These are phyloP conservation scores for Globisporangium mamillatum DNA, from an alignment of 352 stramenopile genomes.

Conservation along the genomic window DNA sequence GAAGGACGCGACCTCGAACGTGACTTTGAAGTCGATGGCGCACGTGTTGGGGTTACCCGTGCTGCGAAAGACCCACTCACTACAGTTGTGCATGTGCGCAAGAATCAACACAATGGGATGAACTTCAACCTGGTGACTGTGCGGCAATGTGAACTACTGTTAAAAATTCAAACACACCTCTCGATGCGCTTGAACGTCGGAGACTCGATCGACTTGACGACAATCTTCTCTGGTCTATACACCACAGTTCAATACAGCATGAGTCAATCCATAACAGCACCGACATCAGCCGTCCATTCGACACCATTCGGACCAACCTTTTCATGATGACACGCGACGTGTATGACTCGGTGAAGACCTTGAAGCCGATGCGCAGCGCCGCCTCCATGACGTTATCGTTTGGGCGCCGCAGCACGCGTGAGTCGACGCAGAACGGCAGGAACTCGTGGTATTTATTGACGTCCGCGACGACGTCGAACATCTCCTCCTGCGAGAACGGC, in stretches of 20 bases:
- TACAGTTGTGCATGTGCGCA: conserved; percentile 11
- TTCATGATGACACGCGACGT: conserved; percentile 82
- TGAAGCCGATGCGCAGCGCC: conserved; percentile 66
- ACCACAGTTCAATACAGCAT: neutral
- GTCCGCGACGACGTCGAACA: conserved; percentile 81
- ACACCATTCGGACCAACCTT: conserved; percentile 22
- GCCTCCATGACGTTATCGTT: conserved; percentile 84
- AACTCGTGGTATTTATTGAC: conserved; percentile 74
- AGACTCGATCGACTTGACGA: conserved; percentile 75
- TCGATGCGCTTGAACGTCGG: conserved; percentile 87
- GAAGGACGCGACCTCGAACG: conserved; percentile 78
- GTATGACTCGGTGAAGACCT: conserved; percentile 84
- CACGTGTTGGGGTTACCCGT: conserved; percentile 51
- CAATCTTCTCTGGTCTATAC: conserved; percentile 62
- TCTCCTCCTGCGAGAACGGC: conserved; percentile 69
- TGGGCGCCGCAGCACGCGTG: conserved; percentile 57
- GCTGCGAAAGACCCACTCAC: conserved; percentile 70
- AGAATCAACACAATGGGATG: neutral
- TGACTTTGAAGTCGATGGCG: conserved; percentile 76
- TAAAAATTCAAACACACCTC: conserved; percentile 33
- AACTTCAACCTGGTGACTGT: neutral
- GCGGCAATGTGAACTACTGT: neutral
- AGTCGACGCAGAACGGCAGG: conserved; percentile 81
- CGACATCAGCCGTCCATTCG: neutral
- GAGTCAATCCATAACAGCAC: neutral